Evolutionary conservation across 192 early-diverging fungal species (phyloP), one percentile per base, ranked within the genome.

Genomic region (Backusella luteola): DNA sequence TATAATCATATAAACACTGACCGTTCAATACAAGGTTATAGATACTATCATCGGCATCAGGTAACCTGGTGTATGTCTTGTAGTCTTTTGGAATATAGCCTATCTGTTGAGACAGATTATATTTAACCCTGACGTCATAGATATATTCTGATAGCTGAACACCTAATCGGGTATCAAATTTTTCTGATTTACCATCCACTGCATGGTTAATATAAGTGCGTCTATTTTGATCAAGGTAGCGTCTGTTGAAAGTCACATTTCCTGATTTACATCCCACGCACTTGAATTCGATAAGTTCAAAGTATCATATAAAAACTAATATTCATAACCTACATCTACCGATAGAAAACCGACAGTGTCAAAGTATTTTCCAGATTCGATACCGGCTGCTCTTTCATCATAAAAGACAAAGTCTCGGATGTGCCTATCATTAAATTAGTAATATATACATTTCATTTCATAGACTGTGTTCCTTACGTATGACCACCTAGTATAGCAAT

Each of bases 271-370:
- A 41, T n/a, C 11, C 29, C 5, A 66, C 1, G 9, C 26, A 32
- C 19, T 73, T 34, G 42, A 53, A 35, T 17, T 26, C 29, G 56
- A 14, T 63, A 29, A 63, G 29, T 2, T 11, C 21, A 63, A 19
- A 23, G 9, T 12, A 29, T 63, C 12, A 29, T 2, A 29, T 14
- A 34, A 1, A 32, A 73, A 17, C 26, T 21, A 46, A 34, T 12
- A 72, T n/a, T 1, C 32, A n/a, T 1, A 26, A 34, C 74, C 52
- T 44, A 76, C 77, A 38, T 78, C 74, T 52, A 88, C 77, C 34
- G 88, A 89, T 76, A 89, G 56, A 76, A 81, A 87, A 29, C 85
- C 88, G 46, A 89, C 38, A n/a, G 88, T 88, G 63, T 89, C 88
- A 80, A 89, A 77, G 79, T 85, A 89, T 12, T 87, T 81, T 69